phyloP scores from a whole-genome alignment of 768 basidiomycete species.

The Hypholoma fasciculare region DNA sequence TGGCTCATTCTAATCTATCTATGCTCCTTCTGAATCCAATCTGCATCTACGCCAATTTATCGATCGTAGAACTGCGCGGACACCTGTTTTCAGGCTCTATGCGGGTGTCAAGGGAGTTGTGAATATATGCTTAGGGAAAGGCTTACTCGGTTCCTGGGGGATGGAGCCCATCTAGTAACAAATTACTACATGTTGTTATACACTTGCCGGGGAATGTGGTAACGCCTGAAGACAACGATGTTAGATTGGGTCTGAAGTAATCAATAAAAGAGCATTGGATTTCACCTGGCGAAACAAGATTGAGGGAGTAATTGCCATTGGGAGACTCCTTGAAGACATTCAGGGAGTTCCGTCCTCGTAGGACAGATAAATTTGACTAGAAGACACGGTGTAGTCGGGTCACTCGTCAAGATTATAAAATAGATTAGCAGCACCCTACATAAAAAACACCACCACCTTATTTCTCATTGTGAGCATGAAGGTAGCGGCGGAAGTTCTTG shows the following conservation, averaged over 20 bases:
- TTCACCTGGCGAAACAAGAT: slow-evolving; percentile 66
- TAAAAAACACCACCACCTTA: slow-evolving; percentile 40
- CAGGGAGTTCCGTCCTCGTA: slow-evolving; percentile 51
- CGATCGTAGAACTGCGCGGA: slow-evolving; percentile 57
- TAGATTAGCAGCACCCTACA: background rate
- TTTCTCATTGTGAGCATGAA: slow-evolving; percentile 60
- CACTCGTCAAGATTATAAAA: slow-evolving; percentile 65
- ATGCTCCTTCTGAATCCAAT: slow-evolving; percentile 71
- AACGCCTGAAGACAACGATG: slow-evolving; percentile 36
- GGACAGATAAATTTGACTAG: slow-evolving; percentile 48
- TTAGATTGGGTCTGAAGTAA: background rate
- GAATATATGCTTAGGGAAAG: background rate
- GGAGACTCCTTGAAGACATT: slow-evolving; percentile 64
- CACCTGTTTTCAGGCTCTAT: slow-evolving; percentile 64
- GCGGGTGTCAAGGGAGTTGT: background rate
- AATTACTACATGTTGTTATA: too few species aligned
- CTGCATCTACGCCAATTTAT: slow-evolving; percentile 57
- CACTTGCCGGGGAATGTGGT: slow-evolving; percentile 53
- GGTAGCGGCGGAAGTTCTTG: slow-evolving; percentile 60
- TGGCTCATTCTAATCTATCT: slow-evolving; percentile 82
- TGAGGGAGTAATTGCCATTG: slow-evolving; percentile 57
- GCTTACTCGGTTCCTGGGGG: slow-evolving; percentile 44
- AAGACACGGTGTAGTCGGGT: slow-evolving; percentile 63
- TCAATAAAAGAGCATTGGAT: background rate
- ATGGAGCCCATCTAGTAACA: slow-evolving; percentile 68